These are phyloP conservation scores for Paraurostyla sp. DNA, from an alignment of 73 alveolate species.

Conservation along the genomic window DNA sequence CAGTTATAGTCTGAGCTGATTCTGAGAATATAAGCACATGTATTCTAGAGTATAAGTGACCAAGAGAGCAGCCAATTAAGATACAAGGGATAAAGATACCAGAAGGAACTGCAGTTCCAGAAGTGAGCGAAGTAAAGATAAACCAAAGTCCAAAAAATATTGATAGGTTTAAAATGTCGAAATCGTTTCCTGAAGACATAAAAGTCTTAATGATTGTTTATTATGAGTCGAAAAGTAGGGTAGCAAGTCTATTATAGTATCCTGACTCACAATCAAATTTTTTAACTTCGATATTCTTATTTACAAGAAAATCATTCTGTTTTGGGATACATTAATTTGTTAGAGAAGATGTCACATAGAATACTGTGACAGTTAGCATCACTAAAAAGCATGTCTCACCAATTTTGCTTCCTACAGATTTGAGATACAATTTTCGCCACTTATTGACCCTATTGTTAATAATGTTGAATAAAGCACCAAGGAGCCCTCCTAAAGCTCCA, in stretches of 20 bases:
- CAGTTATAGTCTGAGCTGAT: slow-evolving; percentile 19
- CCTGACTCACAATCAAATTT: slow-evolving; percentile 17
- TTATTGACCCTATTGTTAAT: neutral
- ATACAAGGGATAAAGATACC: slow-evolving; percentile 77
- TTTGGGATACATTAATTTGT: neutral
- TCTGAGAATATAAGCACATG: neutral
- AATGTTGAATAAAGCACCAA: slow-evolving; percentile 23
- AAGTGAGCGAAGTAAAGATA: slow-evolving; percentile 9
- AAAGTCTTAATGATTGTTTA: slow-evolving; percentile 31
- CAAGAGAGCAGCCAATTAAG: slow-evolving; percentile 48
- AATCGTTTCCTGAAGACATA: neutral
- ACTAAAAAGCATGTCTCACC: neutral
- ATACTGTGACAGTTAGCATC: neutral
- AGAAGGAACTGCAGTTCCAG: slow-evolving; percentile 79
- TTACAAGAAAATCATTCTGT: neutral
- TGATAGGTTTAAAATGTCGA: neutral
- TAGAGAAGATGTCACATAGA: neutral
- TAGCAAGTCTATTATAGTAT: slow-evolving; percentile 51
- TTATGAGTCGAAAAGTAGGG: slow-evolving; percentile 42
- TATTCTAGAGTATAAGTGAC: slow-evolving; percentile 9
- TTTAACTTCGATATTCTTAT: neutral
- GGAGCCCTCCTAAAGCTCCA: slow-evolving; percentile 30
- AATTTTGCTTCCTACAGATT: neutral
- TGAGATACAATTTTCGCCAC: slow-evolving; percentile 33
- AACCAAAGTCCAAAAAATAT: slow-evolving; percentile 33